Percentiles rank a stretch among this genome's conserved stretches.
These are phyloP conservation scores for Pestalotiopsis fici DNA, from an alignment of 2,329 filamentous ascomycete species.

Conservation along the genomic window DNA sequence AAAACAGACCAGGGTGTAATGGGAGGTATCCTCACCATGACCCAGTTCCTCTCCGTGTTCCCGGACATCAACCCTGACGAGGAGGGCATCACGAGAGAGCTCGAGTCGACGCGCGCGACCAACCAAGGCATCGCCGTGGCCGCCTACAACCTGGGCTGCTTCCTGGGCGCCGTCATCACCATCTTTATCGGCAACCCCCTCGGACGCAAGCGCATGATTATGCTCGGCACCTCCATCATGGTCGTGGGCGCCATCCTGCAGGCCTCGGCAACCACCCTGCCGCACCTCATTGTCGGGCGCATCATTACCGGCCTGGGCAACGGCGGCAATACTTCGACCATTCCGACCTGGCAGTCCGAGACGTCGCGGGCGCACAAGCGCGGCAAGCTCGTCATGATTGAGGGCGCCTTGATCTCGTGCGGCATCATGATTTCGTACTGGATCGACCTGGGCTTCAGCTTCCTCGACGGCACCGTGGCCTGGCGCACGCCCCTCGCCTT, in stretches of 20 bases:
- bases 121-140: slow-evolving; percentile 56
- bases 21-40: slow-evolving; percentile 72
- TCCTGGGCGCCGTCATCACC: slow-evolving; percentile 47
- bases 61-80: slow-evolving; percentile 52
- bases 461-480: slow-evolving; percentile 47
- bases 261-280: slow-evolving; percentile 40
- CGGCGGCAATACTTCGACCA: slow-evolving; percentile 43
- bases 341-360: slow-evolving; percentile 64
- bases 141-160: slow-evolving; percentile 62
- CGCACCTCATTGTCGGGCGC: slow-evolving; percentile 59
- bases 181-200: slow-evolving; percentile 56
- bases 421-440: slow-evolving; percentile 62
- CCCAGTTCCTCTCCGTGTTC: slow-evolving; percentile 57
- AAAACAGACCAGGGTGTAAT: slow-evolving; percentile 77
- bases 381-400: slow-evolving; percentile 63
- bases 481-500: slow-evolving; percentile 65
- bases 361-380: slow-evolving; percentile 58
- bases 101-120: slow-evolving; percentile 45
- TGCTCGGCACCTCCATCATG: slow-evolving; percentile 59
- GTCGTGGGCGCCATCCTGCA: slow-evolving; percentile 52
- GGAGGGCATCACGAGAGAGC: slow-evolving; percentile 22
- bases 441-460: slow-evolving; percentile 60
- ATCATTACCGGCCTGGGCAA: slow-evolving; percentile 46
- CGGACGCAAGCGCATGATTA: slow-evolving; percentile 57
- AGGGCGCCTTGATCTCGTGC: slow-evolving; percentile 57